These are phyloP conservation scores for Metschnikowia dekortorum DNA, from an alignment of 805 yeast genomes.

Conservation along the genomic window DNA sequence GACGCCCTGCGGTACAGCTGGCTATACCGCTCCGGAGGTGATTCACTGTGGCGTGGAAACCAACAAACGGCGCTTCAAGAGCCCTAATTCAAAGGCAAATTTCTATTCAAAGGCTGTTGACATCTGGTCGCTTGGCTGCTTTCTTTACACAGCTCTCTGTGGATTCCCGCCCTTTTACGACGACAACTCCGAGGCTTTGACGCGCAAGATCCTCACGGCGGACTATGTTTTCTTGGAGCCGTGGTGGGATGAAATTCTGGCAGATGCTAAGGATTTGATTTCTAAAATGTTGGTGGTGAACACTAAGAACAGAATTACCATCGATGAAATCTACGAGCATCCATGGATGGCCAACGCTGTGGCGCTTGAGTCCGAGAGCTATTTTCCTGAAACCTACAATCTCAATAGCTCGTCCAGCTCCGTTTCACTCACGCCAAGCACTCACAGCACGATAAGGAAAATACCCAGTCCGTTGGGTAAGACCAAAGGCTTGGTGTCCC, in stretches of 20 bases:
- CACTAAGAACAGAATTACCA: conserved; percentile 62
- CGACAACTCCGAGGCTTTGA: conserved; percentile 66
- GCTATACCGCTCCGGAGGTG: conserved; percentile 97
- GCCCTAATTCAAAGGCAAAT: conserved; percentile 13
- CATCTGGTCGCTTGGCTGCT: conserved; percentile 99
- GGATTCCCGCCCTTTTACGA: conserved; percentile 98
- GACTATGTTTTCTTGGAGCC: conserved; percentile 72
- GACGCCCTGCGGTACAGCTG: conserved; percentile 98
- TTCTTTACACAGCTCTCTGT: conserved; percentile 84
- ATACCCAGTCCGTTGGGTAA: conserved; percentile 8
- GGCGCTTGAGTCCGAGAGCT: conserved; percentile 12
- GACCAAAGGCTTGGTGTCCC: conserved; percentile 12
- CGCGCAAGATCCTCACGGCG: conserved; percentile 77
- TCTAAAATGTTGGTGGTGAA: conserved; percentile 65
- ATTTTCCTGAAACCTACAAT: conserved; percentile 13
- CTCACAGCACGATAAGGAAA: conserved; percentile 6
- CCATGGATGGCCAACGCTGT: conserved; percentile 56
- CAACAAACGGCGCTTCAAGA: conserved; percentile 25
- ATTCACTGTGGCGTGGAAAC: conserved; percentile 69
- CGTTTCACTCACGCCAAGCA: background rate
- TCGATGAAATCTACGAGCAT: conserved; percentile 66
- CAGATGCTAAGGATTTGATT: conserved; percentile 67
- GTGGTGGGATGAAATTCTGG: conserved; percentile 85
- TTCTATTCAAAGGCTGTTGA: conserved; percentile 87
- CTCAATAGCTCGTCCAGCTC: background rate